phyloP scores from a whole-genome alignment of 2,329 filamentous ascomycete genomes.

The Beauveria sp. region DNA sequence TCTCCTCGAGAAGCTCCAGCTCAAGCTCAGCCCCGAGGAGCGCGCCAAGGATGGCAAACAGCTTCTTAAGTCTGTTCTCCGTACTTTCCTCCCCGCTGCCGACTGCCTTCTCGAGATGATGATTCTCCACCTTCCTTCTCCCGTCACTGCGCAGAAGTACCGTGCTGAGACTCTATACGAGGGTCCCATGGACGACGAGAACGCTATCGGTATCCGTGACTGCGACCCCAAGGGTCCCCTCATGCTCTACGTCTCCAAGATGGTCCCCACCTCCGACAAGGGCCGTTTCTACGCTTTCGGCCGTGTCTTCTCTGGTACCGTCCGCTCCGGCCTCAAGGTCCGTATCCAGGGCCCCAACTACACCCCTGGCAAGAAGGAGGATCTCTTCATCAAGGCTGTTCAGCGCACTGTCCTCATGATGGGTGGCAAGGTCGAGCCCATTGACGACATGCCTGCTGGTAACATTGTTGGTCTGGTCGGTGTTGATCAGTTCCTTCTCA shows the following conservation, averaged over 20 bases:
- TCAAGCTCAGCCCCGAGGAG: constrained; percentile 84
- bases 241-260: constrained; percentile 99
- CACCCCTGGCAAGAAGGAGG: constrained; percentile 94
- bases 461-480: constrained; percentile 99
- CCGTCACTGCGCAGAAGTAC: constrained; percentile 92
- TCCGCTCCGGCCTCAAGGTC: constrained; percentile 97
- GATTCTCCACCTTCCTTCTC: constrained; percentile 97
- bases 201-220: constrained; percentile 94
- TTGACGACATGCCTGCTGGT: constrained; percentile 97
- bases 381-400: constrained; percentile 98
- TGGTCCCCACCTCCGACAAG: constrained; percentile 99
- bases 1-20: constrained; percentile 86
- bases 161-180: constrained; percentile 98
- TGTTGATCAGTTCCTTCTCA: constrained; percentile 99
- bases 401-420: constrained; percentile 99
- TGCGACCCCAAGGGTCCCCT: constrained; percentile 96
- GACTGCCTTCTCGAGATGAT: constrained; percentile 99
- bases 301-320: constrained; percentile 99
- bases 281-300: constrained; percentile 99
- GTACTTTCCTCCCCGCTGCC: constrained; percentile 96
- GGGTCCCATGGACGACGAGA: constrained; percentile 87
- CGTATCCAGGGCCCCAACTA: constrained; percentile 99
- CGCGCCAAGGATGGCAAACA: constrained; percentile 93
- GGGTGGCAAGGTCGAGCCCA: constrained; percentile 98
- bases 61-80: constrained; percentile 96